phyloP scores from a whole-genome alignment of 2,329 filamentous ascomycete genomes.

The Paraphoma sp. region DNA sequence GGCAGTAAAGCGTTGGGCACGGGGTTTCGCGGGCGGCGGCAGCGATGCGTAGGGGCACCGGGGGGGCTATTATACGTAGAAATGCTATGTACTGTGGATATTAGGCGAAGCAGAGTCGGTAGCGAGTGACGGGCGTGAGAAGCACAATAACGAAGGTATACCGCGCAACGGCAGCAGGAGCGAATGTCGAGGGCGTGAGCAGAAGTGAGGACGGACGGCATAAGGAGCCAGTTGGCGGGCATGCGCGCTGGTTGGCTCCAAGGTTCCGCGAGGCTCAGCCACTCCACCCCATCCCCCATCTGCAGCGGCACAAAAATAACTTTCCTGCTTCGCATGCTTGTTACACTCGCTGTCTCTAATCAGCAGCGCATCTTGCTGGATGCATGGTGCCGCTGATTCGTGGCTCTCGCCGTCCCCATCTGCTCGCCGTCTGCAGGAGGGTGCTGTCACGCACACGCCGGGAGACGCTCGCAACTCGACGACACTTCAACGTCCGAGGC shows the following conservation, averaged over 20 bases:
- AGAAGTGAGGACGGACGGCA: constrained; percentile 4
- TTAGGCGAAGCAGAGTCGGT: constrained; percentile 12
- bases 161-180: constrained; percentile 13
- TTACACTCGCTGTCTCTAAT: constrained; percentile 30
- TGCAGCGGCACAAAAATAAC: constrained; percentile 37
- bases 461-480: constrained; percentile 8
- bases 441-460: constrained; percentile 14
- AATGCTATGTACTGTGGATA: constrained; percentile 6
- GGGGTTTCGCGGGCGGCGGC: constrained; percentile 22
- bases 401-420: constrained; percentile 3
- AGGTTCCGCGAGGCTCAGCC: constrained; percentile 21
- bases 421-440: constrained; percentile 15
- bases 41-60: constrained; percentile 8
- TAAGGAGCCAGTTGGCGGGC: constrained; percentile 2
- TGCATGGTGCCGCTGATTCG: constrained; percentile 11
- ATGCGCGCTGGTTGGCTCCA: constrained; percentile 5
- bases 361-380: constrained; percentile 10
- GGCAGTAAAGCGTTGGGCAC: constrained; percentile 18
- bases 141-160: constrained; percentile 18
- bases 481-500: constrained; percentile 15
- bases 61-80: constrained; percentile 7
- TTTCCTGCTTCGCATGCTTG: constrained; percentile 10
- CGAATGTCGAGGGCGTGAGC: constrained; percentile 11
- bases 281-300: constrained; percentile 19
- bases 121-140: constrained; percentile 13